A percentile compares a stretch with the other conserved stretches of the same genome.
Evolutionary conservation across 192 early-diverging fungal species (phyloP).

Genomic region (Endogone sp.): DNA sequence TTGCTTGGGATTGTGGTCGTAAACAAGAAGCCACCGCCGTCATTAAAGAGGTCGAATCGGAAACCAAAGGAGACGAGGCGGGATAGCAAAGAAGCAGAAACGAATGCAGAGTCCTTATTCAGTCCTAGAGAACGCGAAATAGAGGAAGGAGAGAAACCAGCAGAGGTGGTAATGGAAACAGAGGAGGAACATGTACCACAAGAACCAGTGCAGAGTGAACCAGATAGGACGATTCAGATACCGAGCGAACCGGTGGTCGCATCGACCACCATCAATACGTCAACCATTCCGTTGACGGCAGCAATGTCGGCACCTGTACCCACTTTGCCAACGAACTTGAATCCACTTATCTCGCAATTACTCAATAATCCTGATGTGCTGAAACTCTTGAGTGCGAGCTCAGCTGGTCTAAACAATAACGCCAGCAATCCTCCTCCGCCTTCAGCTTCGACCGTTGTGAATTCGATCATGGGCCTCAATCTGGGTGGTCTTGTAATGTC

Average conservation of each 20-base stretch:
- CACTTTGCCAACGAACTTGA: neutral
- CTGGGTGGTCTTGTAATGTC: neutral
- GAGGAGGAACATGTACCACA: neutral
- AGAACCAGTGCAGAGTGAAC: neutral
- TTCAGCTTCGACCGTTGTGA: neutral
- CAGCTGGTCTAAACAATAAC: neutral
- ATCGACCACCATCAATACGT: neutral
- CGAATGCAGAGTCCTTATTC: neutral
- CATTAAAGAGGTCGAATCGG: neutral
- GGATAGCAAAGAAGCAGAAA: neutral
- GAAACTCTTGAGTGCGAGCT: neutral
- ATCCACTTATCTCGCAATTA: conserved; percentile 3
- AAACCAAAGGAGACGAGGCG: neutral
- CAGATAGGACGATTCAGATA: neutral
- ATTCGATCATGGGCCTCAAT: neutral
- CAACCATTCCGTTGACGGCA: neutral
- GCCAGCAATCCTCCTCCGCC: neutral
- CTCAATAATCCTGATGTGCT: conserved; percentile 2
- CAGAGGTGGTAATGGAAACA: neutral
- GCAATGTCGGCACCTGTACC: neutral
- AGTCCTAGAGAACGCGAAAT: neutral
- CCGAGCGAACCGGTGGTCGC: no score
- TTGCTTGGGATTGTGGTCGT: conserved; percentile 61
- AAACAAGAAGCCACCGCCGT: conserved; percentile 33
- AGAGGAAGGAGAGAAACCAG: neutral